phyloP scores from a whole-genome alignment of 2,329 filamentous ascomycete genomes.

The Dendryphion nanum region DNA sequence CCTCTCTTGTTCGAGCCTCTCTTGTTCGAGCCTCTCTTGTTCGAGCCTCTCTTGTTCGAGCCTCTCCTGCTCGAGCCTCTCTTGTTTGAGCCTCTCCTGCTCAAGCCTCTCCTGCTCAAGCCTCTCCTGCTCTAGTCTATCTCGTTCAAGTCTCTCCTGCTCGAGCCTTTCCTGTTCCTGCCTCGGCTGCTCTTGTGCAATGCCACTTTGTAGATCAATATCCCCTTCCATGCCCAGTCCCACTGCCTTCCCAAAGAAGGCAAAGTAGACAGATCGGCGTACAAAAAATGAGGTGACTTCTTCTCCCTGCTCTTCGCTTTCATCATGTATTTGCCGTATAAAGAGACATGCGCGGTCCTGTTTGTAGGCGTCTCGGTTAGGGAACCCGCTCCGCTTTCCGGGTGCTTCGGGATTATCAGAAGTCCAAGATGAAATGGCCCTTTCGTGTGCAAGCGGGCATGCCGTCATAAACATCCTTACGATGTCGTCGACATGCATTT shows the following conservation, averaged over 20 bases:
- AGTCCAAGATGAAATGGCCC: no score
- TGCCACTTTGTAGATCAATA: neutral
- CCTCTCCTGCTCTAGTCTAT: slow-evolving; percentile 1
- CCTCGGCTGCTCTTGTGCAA: slow-evolving; percentile 1
- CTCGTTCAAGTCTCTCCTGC: slow-evolving; percentile 5
- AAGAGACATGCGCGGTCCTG: neutral
- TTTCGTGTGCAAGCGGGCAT: no score
- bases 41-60: no score
- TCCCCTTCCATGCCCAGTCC: neutral
- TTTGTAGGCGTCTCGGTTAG: no score
- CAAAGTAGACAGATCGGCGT: neutral
- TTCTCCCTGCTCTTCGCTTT: neutral
- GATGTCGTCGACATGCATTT: no score
- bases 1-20: no score
- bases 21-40: no score
- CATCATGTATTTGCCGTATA: neutral
- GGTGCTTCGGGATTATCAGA: no score
- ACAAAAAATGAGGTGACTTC: neutral
- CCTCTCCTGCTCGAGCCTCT: no score
- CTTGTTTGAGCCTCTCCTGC: no score
- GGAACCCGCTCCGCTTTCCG: no score
- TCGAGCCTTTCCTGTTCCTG: slow-evolving; percentile 5
- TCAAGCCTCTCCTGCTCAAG: neutral
- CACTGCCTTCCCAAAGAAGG: neutral
- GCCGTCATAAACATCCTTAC: no score